Evolutionary conservation across 441 rosid species (phyloP), one percentile per base, ranked within the genome.

Genomic region (Lepidium campestre): DNA sequence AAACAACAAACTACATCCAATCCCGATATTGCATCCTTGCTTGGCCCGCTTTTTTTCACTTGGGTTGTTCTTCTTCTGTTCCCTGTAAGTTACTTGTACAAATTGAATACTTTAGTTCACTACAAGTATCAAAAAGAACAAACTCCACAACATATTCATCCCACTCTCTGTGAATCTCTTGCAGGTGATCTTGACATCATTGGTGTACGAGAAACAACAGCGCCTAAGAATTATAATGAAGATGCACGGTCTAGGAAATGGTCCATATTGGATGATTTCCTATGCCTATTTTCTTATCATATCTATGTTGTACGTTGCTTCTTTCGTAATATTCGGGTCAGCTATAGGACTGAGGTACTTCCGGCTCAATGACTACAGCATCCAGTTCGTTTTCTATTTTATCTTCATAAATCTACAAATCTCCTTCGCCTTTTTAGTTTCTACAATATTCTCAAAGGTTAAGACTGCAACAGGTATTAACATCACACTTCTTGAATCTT

Each of bases 181-280:
- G 62, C 65, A 91, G 96, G 95, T 89, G 76, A 78, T 82, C 63
- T 89, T 89, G 81, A 62, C 80, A 39, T 39, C 90, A 8, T 65
- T 91, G 69, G 96, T 91, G 23, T 89, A 89, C 14, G 98, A 91
- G 80, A 87, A 86, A 58, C 82, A 87, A 60, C 86, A 85, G 47
- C 88, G 77, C 49, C 77, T 87, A 67, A 83, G 96, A 76, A 84
- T 89, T 55, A 91, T 91, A 91, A 91, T 91, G 98, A 89, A 89
- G 78, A 91, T 91, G 98, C 98, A 91, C 15, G 96, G 96, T 53
- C 95, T 91, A 68, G 90, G 96, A 45, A 94, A 91, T 69, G 96
- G 86, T 46, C 92, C 97, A 47, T 91, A 89, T 70, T 91, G 92
- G 93, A 34, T 87, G 76, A 87, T 89, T 68, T 76, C 96, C 56